These are phyloP conservation scores for Sherardia arvensis DNA, from an alignment of 257 asterid genomes.

Conservation along the genomic window DNA sequence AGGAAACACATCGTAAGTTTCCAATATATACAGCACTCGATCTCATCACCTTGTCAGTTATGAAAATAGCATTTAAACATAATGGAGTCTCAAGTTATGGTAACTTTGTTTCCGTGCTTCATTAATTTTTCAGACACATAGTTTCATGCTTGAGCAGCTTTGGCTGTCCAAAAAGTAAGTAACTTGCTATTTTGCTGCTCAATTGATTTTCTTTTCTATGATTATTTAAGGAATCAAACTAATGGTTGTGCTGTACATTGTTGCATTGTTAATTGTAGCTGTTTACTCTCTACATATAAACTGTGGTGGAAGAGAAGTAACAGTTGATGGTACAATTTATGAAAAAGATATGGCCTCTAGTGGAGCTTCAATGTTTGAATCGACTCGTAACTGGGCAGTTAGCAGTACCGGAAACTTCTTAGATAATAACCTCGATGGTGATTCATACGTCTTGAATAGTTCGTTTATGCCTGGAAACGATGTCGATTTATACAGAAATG, in stretches of 20 bases:
- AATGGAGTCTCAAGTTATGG: too few relatives aligned
- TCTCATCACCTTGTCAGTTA: not conserved
- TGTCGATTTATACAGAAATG: constrained; percentile 11
- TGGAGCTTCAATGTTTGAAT: constrained; percentile 29
- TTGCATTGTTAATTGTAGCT: constrained; percentile 5
- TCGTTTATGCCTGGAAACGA: constrained; percentile 10
- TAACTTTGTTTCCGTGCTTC: constrained; percentile 3
- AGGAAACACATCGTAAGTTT: constrained; percentile 7
- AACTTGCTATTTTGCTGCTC: not conserved
- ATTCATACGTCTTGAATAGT: constrained; percentile 12
- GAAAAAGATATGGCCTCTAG: constrained; percentile 33
- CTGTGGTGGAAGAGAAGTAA: constrained; percentile 26
- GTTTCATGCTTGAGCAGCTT: constrained; percentile 32
- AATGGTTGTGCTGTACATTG: not conserved
- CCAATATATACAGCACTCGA: too few relatives aligned
- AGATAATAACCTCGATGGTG: constrained; percentile 17
- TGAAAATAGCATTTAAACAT: too few relatives aligned
- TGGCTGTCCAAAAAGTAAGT: constrained; percentile 41
- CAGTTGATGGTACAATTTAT: constrained; percentile 18
- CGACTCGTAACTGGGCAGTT: constrained; percentile 40
- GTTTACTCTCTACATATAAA: constrained; percentile 8
- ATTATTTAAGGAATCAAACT: too few relatives aligned
- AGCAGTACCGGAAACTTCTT: constrained; percentile 64
- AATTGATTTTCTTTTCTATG: not conserved
- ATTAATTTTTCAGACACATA: constrained; percentile 27